Evolutionary conservation across 352 stramenopile species (phyloP).

Genomic region (Phytopythium aichiense): DNA sequence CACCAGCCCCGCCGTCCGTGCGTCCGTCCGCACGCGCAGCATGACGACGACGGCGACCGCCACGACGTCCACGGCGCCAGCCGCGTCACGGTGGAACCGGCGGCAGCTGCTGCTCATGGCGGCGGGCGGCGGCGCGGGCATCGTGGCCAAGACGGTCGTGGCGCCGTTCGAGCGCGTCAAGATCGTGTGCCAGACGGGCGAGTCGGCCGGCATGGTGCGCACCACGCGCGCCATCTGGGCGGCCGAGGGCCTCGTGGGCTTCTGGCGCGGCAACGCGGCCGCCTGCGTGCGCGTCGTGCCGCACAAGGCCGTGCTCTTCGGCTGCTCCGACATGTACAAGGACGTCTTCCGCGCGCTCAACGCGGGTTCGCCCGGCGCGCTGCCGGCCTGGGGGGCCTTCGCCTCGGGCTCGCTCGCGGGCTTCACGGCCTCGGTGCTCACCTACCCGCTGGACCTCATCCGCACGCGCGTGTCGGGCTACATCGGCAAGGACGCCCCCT

Average conservation of each 20-base stretch:
- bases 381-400: conserved; percentile 61
- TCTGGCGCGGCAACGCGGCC: conserved; percentile 73
- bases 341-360: conserved; percentile 50
- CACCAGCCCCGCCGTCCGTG: background rate
- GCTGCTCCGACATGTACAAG: conserved; percentile 87
- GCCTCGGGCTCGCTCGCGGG: conserved; percentile 66
- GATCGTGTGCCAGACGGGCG: conserved; percentile 79
- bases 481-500: conserved; percentile 59
- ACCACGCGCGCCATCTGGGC: conserved; percentile 57
- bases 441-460: conserved; percentile 84
- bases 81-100: conserved; percentile 29
- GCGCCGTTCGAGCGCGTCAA: conserved; percentile 82
- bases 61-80: background rate
- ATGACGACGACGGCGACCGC: background rate
- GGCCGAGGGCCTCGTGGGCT: conserved; percentile 56
- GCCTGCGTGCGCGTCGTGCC: conserved; percentile 77
- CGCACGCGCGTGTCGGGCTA: conserved; percentile 76
- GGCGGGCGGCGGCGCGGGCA: conserved; percentile 62
- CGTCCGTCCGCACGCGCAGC: no score
- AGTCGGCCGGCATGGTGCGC: conserved; percentile 70
- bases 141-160: conserved; percentile 79
- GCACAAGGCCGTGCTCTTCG: conserved; percentile 80
- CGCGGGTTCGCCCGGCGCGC: conserved; percentile 12
- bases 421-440: conserved; percentile 82
- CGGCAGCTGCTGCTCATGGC: conserved; percentile 66